Percentiles rank a stretch among this genome's conserved stretches.
Conservation (phyloP, 108 stramenopile genomes). For the Licmophora abbreviata region DNA sequence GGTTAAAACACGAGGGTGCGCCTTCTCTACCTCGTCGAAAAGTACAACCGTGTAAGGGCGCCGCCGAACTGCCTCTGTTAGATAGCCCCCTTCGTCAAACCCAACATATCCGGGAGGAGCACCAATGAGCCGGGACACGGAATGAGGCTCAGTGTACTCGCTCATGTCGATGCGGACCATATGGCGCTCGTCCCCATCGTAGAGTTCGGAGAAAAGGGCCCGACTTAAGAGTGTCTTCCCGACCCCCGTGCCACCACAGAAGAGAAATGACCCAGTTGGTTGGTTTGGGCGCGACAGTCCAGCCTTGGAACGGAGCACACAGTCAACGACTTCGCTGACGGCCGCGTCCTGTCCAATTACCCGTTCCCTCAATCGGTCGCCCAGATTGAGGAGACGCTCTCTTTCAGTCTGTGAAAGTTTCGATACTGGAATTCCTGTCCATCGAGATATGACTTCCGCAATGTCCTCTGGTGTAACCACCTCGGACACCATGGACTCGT, state of each 20-base stretch:
- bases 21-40: conserved; percentile 98
- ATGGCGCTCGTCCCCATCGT: conserved; percentile 68
- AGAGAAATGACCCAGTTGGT: conserved; percentile 69
- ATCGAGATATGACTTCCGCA: conserved; percentile 67
- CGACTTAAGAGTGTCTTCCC: conserved; percentile 83
- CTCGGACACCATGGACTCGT: conserved; percentile 59
- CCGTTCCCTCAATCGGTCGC: conserved; percentile 45
- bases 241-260: conserved; percentile 80
- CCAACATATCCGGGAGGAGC: conserved; percentile 92
- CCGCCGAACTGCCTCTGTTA: conserved; percentile 93
- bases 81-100: conserved; percentile 94
- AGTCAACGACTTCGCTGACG: conserved; percentile 61
- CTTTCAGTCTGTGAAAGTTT: conserved; percentile 73
- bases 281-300: conserved; percentile 48
- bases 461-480: conserved; percentile 78
- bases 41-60: conserved; percentile 91
- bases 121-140: conserved; percentile 74
- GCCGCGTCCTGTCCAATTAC: conserved; percentile 85
- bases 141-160: conserved; percentile 87
- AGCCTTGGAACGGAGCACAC: conserved; percentile 61
- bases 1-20: conserved; percentile 91
- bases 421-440: conserved; percentile 84
- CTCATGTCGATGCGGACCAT: conserved; percentile 86
- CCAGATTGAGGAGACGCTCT: conserved; percentile 72
- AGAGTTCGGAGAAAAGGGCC: conserved; percentile 64